Conservation (phyloP, 768 basidiomycete species). For the Rhodotorula kratochvilovae region DNA sequence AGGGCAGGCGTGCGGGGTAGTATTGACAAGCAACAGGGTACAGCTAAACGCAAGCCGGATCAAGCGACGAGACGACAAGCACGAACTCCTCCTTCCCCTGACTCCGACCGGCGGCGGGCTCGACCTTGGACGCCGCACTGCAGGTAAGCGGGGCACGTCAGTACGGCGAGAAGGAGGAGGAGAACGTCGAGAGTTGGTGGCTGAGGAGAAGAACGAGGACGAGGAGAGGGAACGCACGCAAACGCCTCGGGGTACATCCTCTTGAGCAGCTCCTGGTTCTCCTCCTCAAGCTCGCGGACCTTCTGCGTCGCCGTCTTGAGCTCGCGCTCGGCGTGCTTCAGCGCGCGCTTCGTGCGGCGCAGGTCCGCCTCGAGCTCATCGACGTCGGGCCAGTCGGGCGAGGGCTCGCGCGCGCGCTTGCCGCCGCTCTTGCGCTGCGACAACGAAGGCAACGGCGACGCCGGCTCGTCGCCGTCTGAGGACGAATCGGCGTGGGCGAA, state of each 20-base stretch:
- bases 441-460: too few species aligned
- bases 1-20: too few species aligned
- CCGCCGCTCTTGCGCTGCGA: neutral
- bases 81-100: too few species aligned
- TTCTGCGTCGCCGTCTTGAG: neutral
- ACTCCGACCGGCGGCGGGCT: neutral
- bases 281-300: neutral
- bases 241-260: neutral
- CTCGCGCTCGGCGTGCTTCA: neutral
- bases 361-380: neutral
- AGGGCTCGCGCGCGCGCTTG: neutral
- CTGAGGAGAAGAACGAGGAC: too few species aligned
- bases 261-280: neutral
- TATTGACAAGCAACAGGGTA: neutral
- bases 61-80: too few species aligned
- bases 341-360: neutral
- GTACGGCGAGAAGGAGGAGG: neutral
- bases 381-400: slow-evolving; percentile 10
- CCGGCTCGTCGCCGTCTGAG: too few species aligned
- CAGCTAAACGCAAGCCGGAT: neutral
- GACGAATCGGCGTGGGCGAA: too few species aligned
- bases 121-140: neutral
- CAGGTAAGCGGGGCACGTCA: neutral
- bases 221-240: neutral
- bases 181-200: too few species aligned